Base-by-base conservation (phyloP, 495 filamentous ascomycete species). In the Penicillium waksmanii region DNA sequence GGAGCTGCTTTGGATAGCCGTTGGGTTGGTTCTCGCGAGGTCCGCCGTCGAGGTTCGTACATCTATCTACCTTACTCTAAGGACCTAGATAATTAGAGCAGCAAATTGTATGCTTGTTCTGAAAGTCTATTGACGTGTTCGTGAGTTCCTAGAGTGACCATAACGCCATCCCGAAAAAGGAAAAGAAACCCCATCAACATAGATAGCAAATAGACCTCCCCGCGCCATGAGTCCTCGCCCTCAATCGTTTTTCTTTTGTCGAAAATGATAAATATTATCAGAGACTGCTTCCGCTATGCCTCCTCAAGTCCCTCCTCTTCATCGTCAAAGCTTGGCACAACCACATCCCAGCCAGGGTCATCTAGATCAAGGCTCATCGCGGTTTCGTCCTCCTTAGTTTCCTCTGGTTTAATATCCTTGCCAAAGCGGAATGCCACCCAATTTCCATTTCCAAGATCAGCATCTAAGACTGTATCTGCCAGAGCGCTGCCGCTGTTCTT, bases 341-440 rank as follows among this genome's bases (percentile, higher is more conserved):
- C 69, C 10, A 93, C 89, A 64, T 87, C 78, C 80, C 89, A 92
- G 44, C 81, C 74, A 19, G 79, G 77, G 21, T 84, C 77, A n/a
- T 76, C 80, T n/a, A 74, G 62, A 12, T 82, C 77, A 43, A 78
- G 72, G 13, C 75, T 76, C 44, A 75, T 68, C 4, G 75, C 66
- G 23, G 51, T 31, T 19, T 65, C 63, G 19, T 58, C 23, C 21
- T 23, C 11, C 10, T 31, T 42, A 70, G 65, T 44, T 53, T 58
- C 61, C 34, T 9, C 55, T 10, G 18, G 17, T 18, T 60, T 54
- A 18, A 58, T 55, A 12, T 53, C 27, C 53, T 76, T 72, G 52
- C 68, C 69, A 59, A 92, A 86, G 42, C 82, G 82, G 73, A 93
- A 94, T n/a, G 91, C 90, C 38, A 93, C 66, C 3, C 82, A 64